Conservation (phyloP, 495 filamentous ascomycete species). For the Penicillium argentinense region DNA sequence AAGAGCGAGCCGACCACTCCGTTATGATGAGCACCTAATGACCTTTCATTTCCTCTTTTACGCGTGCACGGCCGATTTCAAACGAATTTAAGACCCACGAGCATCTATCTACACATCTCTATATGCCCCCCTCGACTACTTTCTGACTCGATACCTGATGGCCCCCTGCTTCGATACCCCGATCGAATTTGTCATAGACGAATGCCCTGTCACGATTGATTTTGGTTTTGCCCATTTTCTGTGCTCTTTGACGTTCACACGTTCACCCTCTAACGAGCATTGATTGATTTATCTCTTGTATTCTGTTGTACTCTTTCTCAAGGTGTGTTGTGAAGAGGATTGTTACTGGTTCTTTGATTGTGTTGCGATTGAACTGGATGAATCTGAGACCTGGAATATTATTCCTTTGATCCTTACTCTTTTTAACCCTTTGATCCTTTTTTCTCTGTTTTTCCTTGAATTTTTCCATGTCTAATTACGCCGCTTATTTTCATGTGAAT, state of each 20-base stretch:
- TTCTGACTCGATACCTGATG: conserved; percentile 1
- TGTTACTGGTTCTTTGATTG: not conserved
- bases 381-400: not conserved
- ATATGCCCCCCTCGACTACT: too few species aligned
- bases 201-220: conserved; percentile 19
- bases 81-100: too few species aligned
- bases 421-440: not conserved
- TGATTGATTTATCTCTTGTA: not conserved
- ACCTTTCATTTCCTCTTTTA: conserved; percentile 12
- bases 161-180: conserved; percentile 21
- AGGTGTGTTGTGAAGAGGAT: conserved; percentile 1
- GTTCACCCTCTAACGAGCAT: conserved; percentile 4
- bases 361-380: not conserved
- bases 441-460: not conserved
- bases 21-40: conserved; percentile 45
- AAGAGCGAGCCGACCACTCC: conserved; percentile 66
- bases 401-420: not conserved
- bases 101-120: too few species aligned
- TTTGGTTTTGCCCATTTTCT: not conserved
- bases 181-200: conserved; percentile 23
- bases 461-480: conserved; percentile 6
- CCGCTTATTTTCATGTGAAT: conserved; percentile 13
- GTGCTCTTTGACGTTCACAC: not conserved
- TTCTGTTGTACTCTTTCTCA: not conserved
- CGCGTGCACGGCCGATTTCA: conserved; percentile 2